phyloP scores from a whole-genome alignment of 2,329 filamentous ascomycete genomes.

The Byssothecium circinans region DNA sequence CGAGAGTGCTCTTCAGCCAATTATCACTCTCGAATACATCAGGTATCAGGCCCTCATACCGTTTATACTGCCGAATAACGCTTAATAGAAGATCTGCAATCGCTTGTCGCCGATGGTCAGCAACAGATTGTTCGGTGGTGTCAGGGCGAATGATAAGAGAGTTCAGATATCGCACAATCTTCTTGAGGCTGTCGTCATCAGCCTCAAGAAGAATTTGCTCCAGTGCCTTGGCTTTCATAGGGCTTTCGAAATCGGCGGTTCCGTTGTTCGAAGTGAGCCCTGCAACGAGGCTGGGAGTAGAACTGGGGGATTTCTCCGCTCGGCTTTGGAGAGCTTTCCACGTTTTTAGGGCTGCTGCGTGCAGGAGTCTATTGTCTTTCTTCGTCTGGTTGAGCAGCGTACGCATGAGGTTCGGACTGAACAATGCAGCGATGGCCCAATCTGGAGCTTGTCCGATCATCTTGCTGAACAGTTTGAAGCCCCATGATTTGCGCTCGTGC shows the following conservation, averaged over 20 bases:
- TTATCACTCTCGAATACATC: slow-evolving; percentile 40
- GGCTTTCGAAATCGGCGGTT: slow-evolving; percentile 78
- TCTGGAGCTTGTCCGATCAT: slow-evolving; percentile 57
- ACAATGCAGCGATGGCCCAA: slow-evolving; percentile 61
- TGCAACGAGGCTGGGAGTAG: slow-evolving; percentile 63
- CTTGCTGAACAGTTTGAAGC: slow-evolving; percentile 83
- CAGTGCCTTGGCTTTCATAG: slow-evolving; percentile 82
- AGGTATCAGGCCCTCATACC: slow-evolving; percentile 23
- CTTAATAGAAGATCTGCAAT: slow-evolving; percentile 58
- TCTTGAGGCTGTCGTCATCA: slow-evolving; percentile 50
- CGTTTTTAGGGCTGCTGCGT: slow-evolving; percentile 75
- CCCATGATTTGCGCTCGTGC: slow-evolving; percentile 87
- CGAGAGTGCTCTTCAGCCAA: slow-evolving; percentile 50
- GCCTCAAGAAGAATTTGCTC: slow-evolving; percentile 70
- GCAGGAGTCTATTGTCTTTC: slow-evolving; percentile 38
- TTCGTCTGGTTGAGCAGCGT: slow-evolving; percentile 41
- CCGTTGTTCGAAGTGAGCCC: slow-evolving; percentile 72
- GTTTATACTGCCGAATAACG: slow-evolving; percentile 49
- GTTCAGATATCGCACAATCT: slow-evolving; percentile 57
- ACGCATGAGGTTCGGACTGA: slow-evolving; percentile 80
- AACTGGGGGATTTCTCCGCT: slow-evolving; percentile 59
- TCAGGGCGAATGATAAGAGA: slow-evolving; percentile 51
- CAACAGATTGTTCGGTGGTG: slow-evolving; percentile 48
- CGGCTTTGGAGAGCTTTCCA: slow-evolving; percentile 70
- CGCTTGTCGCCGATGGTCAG: slow-evolving; percentile 51